phyloP scores from a whole-genome alignment of 331 rosid genomes.

The Quercus phellos region DNA sequence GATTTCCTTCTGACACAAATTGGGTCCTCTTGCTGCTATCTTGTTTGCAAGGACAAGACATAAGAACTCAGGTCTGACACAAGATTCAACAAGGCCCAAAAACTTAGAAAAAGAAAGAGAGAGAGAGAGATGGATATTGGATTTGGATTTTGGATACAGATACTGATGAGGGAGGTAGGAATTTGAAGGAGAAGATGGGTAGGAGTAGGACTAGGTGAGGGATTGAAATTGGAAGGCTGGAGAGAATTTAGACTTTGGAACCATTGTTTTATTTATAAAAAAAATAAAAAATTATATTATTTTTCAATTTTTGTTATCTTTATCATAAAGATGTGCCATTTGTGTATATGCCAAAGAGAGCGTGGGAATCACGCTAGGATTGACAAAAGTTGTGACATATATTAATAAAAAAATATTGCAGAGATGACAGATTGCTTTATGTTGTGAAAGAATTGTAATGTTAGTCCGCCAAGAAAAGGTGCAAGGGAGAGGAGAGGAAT shows the following conservation, averaged over 20 bases:
- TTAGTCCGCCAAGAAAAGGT: neutral
- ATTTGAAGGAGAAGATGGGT: neutral
- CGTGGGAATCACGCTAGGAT: slow-evolving; percentile 30
- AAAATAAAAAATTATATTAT: too few relatives aligned
- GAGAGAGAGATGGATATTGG: neutral
- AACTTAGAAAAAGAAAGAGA: neutral
- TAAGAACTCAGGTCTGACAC: neutral
- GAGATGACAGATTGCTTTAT: neutral
- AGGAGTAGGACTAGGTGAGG: neutral
- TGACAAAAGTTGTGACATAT: neutral
- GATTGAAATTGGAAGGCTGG: slow-evolving; percentile 33
- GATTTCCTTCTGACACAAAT: slow-evolving; percentile 24
- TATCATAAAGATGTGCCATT: slow-evolving; percentile 5
- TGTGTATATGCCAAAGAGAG: slow-evolving; percentile 6
- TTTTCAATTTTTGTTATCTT: slow-evolving; percentile 16
- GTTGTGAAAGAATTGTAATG: neutral
- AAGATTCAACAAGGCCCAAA: neutral
- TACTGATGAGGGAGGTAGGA: neutral
- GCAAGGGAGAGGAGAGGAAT: neutral
- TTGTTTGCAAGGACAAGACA: slow-evolving; percentile 23
- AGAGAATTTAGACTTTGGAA: slow-evolving; percentile 24
- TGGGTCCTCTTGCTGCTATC: slow-evolving; percentile 25
- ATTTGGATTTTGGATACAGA: neutral
- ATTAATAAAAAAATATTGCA: neutral
- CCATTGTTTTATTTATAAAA: slow-evolving; percentile 5